These are phyloP conservation scores for Xylaria longipes DNA, from an alignment of 495 filamentous ascomycete genomes.

Conservation along the genomic window DNA sequence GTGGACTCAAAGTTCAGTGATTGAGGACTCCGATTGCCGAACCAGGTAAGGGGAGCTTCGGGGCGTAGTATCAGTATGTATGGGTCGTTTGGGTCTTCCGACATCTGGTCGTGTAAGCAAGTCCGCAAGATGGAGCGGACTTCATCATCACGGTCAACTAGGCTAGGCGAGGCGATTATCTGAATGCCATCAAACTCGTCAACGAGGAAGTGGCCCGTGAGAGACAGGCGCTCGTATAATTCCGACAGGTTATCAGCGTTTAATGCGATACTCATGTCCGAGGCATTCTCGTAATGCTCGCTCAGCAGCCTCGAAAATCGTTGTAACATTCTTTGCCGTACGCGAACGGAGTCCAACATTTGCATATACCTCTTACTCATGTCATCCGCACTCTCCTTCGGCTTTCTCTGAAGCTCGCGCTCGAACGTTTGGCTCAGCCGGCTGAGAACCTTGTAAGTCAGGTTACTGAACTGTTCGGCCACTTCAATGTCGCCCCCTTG, in stretches of 20 bases:
- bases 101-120: conserved; percentile 80
- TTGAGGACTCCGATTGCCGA: conserved; percentile 74
- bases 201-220: conserved; percentile 86
- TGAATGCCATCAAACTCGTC: conserved; percentile 78
- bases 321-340: conserved; percentile 82
- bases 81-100: conserved; percentile 74
- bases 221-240: conserved; percentile 80
- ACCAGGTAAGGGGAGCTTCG: conserved; percentile 80
- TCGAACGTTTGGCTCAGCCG: conserved; percentile 91
- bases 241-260: conserved; percentile 67
- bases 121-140: conserved; percentile 87
- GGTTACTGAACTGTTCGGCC: conserved; percentile 95
- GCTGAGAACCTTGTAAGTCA: conserved; percentile 89
- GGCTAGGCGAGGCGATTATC: conserved; percentile 81
- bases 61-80: conserved; percentile 88
- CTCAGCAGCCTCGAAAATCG: conserved; percentile 84
- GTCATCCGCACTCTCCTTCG: conserved; percentile 81
- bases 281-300: conserved; percentile 93
- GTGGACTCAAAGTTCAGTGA: conserved; percentile 77
- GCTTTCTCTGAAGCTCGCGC: conserved; percentile 80
- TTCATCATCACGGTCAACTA: conserved; percentile 75
- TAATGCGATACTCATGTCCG: conserved; percentile 86
- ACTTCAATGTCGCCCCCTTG: conserved; percentile 95
- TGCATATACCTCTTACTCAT: conserved; percentile 98
- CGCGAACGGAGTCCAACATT: conserved; percentile 91